A percentile compares a stretch with the other conserved stretches of the same genome.
phyloP scores from a whole-genome alignment of 768 basidiomycete species.

The Chalciporus pseudorubinellus region DNA sequence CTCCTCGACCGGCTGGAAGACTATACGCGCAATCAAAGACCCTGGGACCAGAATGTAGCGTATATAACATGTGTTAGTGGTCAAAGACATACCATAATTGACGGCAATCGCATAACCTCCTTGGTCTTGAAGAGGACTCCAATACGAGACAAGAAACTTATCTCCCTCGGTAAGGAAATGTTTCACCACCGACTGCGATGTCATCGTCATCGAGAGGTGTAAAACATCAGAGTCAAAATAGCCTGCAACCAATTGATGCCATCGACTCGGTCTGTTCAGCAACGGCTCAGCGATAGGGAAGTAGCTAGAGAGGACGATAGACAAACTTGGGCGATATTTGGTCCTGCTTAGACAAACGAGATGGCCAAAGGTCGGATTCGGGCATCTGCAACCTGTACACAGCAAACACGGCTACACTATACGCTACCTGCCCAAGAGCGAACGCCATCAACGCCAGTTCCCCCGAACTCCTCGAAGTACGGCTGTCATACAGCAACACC shows the following conservation, averaged over 20 bases:
- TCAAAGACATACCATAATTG: conserved; percentile 74
- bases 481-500: conserved; percentile 53
- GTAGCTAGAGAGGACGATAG: background rate
- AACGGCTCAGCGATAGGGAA: background rate
- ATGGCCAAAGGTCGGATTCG: conserved; percentile 33
- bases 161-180: conserved; percentile 96
- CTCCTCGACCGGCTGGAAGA: conserved; percentile 97
- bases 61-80: background rate
- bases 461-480: conserved; percentile 28
- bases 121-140: conserved; percentile 83
- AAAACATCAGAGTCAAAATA: conserved; percentile 51
- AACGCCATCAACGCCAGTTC: conserved; percentile 75
- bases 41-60: conserved; percentile 45
- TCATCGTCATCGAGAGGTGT: conserved; percentile 76
- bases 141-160: conserved; percentile 80
- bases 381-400: conserved; percentile 53
- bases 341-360: conserved; percentile 20
- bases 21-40: conserved; percentile 85
- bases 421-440: conserved; percentile 79
- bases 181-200: conserved; percentile 85
- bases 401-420: conserved; percentile 55
- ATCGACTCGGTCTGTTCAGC: conserved; percentile 2
- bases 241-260: conserved; percentile 8
- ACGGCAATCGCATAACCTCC: conserved; percentile 94
- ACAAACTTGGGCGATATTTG: conserved; percentile 18